Evolutionary conservation across 306 rosid species (phyloP).

Genomic region (Ormosia emarginata): DNA sequence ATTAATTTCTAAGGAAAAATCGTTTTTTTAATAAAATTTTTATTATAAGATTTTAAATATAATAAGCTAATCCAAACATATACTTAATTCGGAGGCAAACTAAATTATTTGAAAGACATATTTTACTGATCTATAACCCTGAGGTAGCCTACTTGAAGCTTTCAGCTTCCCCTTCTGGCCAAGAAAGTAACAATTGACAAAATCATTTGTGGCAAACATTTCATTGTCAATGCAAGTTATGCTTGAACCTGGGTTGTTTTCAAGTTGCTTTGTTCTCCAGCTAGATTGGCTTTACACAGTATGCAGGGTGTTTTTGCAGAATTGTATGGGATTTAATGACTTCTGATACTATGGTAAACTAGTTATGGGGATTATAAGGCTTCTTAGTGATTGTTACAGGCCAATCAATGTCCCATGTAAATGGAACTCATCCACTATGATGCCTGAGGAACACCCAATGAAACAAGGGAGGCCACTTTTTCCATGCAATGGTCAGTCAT

Average conservation of each 20-base stretch:
- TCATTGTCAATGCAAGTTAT: background rate
- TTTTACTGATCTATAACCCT: background rate
- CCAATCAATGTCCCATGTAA: constrained; percentile 72
- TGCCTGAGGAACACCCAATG: constrained; percentile 44
- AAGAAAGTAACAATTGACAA: background rate
- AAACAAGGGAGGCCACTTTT: constrained; percentile 42
- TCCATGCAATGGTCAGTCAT: constrained; percentile 31
- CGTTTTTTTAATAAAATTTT: too few relatives aligned
- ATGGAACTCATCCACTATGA: constrained; percentile 60
- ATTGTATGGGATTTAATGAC: background rate
- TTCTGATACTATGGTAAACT: background rate
- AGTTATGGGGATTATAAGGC: constrained; percentile 2
- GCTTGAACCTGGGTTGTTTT: background rate
- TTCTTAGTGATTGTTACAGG: constrained; percentile 47
- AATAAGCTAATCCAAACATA: too few relatives aligned
- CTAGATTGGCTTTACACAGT: background rate
- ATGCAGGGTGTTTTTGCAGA: background rate
- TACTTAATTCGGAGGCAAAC: background rate
- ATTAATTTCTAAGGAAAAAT: too few relatives aligned
- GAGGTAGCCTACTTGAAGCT: background rate
- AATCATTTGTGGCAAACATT: background rate
- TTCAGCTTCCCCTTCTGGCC: background rate
- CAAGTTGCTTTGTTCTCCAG: background rate
- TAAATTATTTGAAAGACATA: background rate
- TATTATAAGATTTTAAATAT: too few relatives aligned